Conservation (phyloP, 192 early-diverging fungal genomes). For the Coemansia sp. region DNA sequence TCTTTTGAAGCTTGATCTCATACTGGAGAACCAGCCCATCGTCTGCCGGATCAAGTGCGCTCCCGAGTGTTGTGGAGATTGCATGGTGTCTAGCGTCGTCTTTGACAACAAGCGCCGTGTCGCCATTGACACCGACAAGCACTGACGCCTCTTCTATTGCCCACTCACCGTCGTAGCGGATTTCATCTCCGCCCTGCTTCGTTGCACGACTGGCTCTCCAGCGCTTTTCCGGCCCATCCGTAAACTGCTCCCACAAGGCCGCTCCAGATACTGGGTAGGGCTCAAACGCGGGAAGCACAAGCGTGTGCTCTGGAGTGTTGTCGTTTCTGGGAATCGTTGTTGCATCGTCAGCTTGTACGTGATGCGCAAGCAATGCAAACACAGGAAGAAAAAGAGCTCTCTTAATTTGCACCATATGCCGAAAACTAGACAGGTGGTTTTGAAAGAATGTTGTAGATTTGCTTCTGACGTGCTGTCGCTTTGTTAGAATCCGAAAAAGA, state of each 20-base stretch:
- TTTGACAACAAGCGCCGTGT: conserved; percentile 80
- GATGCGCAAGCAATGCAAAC: conserved; percentile 26
- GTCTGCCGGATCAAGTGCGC: conserved; percentile 71
- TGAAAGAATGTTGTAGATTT: background rate
- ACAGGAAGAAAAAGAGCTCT: conserved; percentile 25
- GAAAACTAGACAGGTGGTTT: background rate
- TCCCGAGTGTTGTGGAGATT: conserved; percentile 72
- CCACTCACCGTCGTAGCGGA: conserved; percentile 77
- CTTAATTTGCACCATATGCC: conserved; percentile 24
- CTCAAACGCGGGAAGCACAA: conserved; percentile 28
- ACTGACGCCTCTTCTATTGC: conserved; percentile 68
- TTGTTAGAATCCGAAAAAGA: background rate
- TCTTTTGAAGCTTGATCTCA: conserved; percentile 78
- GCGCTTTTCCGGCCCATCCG: conserved; percentile 7
- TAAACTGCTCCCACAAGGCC: conserved; percentile 53
- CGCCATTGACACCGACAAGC: conserved; percentile 62
- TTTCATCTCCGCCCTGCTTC: conserved; percentile 33
- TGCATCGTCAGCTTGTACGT: conserved; percentile 8
- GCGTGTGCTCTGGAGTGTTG: conserved; percentile 3
- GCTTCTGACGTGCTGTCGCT: background rate
- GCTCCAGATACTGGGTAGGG: conserved; percentile 33
- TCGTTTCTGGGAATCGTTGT: background rate
- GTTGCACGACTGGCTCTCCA: conserved; percentile 42
- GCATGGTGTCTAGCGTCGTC: conserved; percentile 82
- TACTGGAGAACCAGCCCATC: conserved; percentile 83